Evolutionary conservation across 2,329 filamentous ascomycete genomes (phyloP), one percentile per base, ranked within the genome.

Genomic region (Colletotrichum orchidophilum): DNA sequence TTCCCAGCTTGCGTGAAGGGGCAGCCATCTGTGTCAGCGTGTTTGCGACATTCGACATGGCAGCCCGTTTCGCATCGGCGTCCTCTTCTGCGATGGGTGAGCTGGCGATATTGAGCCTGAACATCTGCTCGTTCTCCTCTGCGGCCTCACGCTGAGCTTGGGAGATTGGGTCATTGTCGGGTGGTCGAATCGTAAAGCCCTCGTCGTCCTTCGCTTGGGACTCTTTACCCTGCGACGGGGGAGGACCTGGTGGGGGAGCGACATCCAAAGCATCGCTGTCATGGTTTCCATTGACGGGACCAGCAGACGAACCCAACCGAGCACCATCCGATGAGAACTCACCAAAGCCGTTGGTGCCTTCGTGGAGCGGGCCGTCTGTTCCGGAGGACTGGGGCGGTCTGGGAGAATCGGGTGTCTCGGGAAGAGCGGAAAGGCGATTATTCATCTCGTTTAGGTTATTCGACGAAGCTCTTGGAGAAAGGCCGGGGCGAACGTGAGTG

Each of bases 81-180:
- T 96, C 91, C 76, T 93, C 94, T 76, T 96, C 93, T 3, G 89
- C 88, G 24, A 96, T 93, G 0, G 94, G 93, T 49, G 92, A 91
- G 74, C 93, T 93, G 73, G 92, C 88, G 62, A 97, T 97, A 77
- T 90, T 94, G 63, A 97, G 87, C 80, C 93, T 96, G 83, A 95
- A 95, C 9, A 91, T 84, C 57, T 91, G 88, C n/a, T 92, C 90
- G 5, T 81, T 82, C 53, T 91, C 89, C 60, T 91, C 90, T 61
- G 80, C 80, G 9, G 87, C 90, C 77, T 95, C 93, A 53, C 87
- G 87, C 79, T 95, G 88, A 8, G 93, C 93, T 78, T 92, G 90
- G 0, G 93, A 92, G 69, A 96, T 92, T 3, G 90, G 86, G 78
- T 92, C 85, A 75, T 91, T 86, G 75, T 86, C 85, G 1, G 88